A percentile compares a stretch with the other conserved stretches of the same genome.
Evolutionary conservation across 1,284 basidiomycete genomes (phyloP).

Genomic region (Earliella scabrosa): DNA sequence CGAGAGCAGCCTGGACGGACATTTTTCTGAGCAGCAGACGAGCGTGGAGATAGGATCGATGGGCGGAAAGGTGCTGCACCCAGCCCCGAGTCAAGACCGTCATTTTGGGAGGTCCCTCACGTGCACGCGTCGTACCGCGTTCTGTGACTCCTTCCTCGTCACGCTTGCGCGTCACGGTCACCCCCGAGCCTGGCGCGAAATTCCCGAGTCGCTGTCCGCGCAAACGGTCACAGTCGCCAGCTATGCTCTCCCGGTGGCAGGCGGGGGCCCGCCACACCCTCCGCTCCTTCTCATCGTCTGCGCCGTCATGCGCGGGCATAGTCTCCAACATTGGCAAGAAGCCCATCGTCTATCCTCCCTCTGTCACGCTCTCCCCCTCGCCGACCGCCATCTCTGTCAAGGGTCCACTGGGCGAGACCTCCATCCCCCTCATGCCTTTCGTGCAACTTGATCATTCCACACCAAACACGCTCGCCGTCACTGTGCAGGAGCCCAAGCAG

Average conservation of each 20-base stretch:
- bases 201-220: not conserved
- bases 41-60: slow-evolving; percentile 23
- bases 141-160: slow-evolving; percentile 12
- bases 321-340: slow-evolving; percentile 82
- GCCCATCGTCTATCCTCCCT: slow-evolving; percentile 74
- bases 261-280: slow-evolving; percentile 28
- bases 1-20: slow-evolving; percentile 58
- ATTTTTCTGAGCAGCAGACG: slow-evolving; percentile 44
- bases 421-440: slow-evolving; percentile 71
- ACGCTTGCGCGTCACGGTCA: slow-evolving; percentile 4
- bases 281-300: slow-evolving; percentile 33
- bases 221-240: slow-evolving; percentile 10
- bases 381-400: slow-evolving; percentile 60
- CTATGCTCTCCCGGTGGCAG: slow-evolving; percentile 36
- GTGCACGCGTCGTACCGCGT: slow-evolving; percentile 27
- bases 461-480: slow-evolving; percentile 56
- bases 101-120: slow-evolving; percentile 29
- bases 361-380: slow-evolving; percentile 64
- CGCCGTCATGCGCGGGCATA: slow-evolving; percentile 33
- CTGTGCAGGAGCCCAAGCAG: slow-evolving; percentile 71
- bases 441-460: slow-evolving; percentile 64
- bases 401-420: slow-evolving; percentile 79
- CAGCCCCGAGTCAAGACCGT: slow-evolving; percentile 27
- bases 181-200: slow-evolving; percentile 4
- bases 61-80: slow-evolving; percentile 11